Conservation (phyloP, 2,329 filamentous ascomycete species). For the Beauveria caledonica region DNA sequence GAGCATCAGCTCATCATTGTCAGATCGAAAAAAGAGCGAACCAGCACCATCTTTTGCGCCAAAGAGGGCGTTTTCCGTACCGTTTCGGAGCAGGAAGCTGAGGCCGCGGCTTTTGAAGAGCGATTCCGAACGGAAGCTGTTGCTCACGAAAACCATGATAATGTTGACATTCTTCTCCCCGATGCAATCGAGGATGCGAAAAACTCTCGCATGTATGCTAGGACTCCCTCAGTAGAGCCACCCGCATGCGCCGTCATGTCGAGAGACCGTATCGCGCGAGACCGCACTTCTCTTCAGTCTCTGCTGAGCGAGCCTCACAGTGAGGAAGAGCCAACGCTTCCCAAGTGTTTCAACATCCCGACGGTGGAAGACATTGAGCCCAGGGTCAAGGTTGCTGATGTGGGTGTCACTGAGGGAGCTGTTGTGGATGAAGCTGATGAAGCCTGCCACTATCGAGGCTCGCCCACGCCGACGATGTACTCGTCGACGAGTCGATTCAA, state of each 20-base stretch:
- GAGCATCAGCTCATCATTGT: slow-evolving; percentile 14
- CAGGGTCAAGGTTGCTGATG: not conserved
- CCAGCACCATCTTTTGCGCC: slow-evolving; percentile 50
- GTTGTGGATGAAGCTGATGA: slow-evolving; percentile 10
- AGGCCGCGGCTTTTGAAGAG: slow-evolving; percentile 36
- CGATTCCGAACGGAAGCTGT: slow-evolving; percentile 19
- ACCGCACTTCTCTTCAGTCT: slow-evolving; percentile 51
- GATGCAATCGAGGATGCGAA: slow-evolving; percentile 24
- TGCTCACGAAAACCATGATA: slow-evolving; percentile 19
- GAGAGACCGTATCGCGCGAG: slow-evolving; percentile 44
- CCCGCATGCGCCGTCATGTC: slow-evolving; percentile 49
- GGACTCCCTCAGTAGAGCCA: slow-evolving; percentile 55
- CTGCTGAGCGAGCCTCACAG: slow-evolving; percentile 49
- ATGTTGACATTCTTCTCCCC: slow-evolving; percentile 13
- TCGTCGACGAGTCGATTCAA: slow-evolving; percentile 38
- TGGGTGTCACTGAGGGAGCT: slow-evolving; percentile 3
- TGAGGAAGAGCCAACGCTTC: slow-evolving; percentile 25
- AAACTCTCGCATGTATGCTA: slow-evolving; percentile 38
- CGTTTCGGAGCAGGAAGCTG: slow-evolving; percentile 46
- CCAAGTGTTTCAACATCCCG: slow-evolving; percentile 35
- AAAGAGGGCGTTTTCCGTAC: slow-evolving; percentile 56
- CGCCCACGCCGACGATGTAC: slow-evolving; percentile 31
- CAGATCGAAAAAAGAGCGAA: slow-evolving; percentile 32
- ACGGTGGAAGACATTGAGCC: slow-evolving; percentile 20
- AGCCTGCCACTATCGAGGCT: slow-evolving; percentile 13